Conservation (phyloP, 805 yeast genomes). For the Wickerhamia fluorescens region DNA sequence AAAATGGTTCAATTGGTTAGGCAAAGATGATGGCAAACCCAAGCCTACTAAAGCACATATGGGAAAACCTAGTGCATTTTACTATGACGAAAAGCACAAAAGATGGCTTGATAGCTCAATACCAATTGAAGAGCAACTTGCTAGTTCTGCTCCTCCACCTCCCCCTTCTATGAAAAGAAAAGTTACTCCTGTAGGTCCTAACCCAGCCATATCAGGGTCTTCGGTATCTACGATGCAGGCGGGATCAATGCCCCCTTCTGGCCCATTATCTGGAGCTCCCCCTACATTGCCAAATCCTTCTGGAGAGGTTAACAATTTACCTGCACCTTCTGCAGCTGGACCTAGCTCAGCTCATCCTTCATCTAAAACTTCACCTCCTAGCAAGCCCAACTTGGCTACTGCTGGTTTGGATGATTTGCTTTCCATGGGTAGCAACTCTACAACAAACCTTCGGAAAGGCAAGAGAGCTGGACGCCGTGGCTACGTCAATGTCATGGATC, state of each 20-base stretch:
- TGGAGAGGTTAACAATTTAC: conserved; percentile 1
- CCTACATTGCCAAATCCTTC: conserved; percentile 5
- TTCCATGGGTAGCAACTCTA: conserved; percentile 18
- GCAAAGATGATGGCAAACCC: conserved; percentile 53
- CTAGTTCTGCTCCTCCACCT: conserved; percentile 57
- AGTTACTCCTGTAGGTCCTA: conserved; percentile 4
- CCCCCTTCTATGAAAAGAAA: conserved; percentile 41
- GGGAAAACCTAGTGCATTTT: conserved; percentile 69
- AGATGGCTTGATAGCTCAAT: conserved; percentile 80
- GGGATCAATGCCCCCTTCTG: conserved; percentile 3
- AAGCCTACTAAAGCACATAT: conserved; percentile 79
- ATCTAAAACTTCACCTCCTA: conserved; percentile 5
- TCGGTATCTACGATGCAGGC: too few relatives aligned
- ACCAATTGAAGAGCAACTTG: conserved; percentile 56
- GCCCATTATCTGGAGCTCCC: conserved; percentile 8
- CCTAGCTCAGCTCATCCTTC: conserved; percentile 5
- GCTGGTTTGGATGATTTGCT: conserved; percentile 37
- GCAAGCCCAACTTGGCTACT: conserved; percentile 22
- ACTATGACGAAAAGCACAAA: conserved; percentile 74
- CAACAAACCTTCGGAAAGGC: conserved; percentile 13
- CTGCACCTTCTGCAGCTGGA: conserved; percentile 4
- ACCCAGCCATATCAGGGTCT: neutral
- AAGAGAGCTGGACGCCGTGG: conserved; percentile 32
- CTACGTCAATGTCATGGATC: conserved; percentile 59
- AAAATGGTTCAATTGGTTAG: conserved; percentile 46